Percentiles rank a stretch among this genome's conserved stretches.
phyloP scores from a whole-genome alignment of 2,329 filamentous ascomycete genomes.

The Botrytis pseudocinerea region DNA sequence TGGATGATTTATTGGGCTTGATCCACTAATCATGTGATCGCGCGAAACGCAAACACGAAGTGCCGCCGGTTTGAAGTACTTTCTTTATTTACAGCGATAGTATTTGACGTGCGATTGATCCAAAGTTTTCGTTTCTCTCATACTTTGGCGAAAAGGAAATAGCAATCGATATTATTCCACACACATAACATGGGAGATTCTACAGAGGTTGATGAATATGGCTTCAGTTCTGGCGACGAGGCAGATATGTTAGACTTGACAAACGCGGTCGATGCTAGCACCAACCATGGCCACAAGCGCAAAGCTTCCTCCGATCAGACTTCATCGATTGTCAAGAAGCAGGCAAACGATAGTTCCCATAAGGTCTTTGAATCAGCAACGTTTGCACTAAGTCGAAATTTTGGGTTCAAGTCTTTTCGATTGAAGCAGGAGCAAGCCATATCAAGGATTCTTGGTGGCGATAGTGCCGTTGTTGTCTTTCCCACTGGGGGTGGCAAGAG shows the following conservation, averaged over 20 bases:
- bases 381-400: conserved; percentile 43
- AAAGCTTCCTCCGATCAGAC: conserved; percentile 18
- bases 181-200: conserved; percentile 1
- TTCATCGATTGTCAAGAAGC: conserved; percentile 19
- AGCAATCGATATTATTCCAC: background rate
- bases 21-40: conserved; percentile 12
- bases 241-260: conserved; percentile 26
- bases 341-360: background rate
- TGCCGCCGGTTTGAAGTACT: background rate
- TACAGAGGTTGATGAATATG: conserved; percentile 27
- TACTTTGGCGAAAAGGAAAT: background rate
- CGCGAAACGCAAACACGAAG: background rate
- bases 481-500: conserved; percentile 47
- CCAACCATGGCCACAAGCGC: conserved; percentile 18
- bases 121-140: background rate
- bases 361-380: conserved; percentile 33
- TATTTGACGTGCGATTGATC: background rate
- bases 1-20: background rate
- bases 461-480: conserved; percentile 47
- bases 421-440: conserved; percentile 50
- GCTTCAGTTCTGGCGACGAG: conserved; percentile 30
- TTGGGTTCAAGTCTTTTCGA: conserved; percentile 46
- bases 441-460: conserved; percentile 45
- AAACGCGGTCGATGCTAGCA: conserved; percentile 6
- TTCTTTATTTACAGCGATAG: background rate